These are phyloP conservation scores for Bipolaris cookei DNA, from an alignment of 2,329 filamentous ascomycete species.

Conservation along the genomic window DNA sequence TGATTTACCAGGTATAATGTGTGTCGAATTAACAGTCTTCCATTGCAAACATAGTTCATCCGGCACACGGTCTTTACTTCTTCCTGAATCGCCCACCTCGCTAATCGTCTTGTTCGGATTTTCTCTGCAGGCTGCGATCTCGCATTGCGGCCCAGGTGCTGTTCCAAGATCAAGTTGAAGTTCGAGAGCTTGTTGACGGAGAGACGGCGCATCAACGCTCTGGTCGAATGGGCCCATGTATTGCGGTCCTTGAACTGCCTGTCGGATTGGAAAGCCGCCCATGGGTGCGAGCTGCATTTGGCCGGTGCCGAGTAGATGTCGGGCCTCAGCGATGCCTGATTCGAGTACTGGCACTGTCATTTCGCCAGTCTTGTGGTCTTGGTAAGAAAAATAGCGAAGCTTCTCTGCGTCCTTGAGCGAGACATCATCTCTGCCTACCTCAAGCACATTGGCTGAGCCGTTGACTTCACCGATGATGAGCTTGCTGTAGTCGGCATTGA, in stretches of 20 bases:
- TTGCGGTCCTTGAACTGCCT: constrained; percentile 54
- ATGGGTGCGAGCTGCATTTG: constrained; percentile 48
- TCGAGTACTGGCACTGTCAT: constrained; percentile 16
- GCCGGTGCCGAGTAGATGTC: constrained; percentile 37
- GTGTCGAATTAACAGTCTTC: constrained; percentile 15
- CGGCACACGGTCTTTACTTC: constrained; percentile 52
- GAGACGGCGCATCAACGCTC: constrained; percentile 30
- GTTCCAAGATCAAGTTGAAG: constrained; percentile 43
- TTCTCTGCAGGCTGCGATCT: constrained; percentile 37
- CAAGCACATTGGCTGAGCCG: constrained; percentile 61
- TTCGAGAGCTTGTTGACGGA: constrained; percentile 36
- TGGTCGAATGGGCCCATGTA: constrained; percentile 51
- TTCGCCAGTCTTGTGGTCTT: not conserved
- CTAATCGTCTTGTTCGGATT: constrained; percentile 41
- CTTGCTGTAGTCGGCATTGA: constrained; percentile 62
- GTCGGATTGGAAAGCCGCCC: constrained; percentile 52
- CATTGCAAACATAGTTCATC: constrained; percentile 43
- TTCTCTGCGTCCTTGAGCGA: constrained; percentile 36
- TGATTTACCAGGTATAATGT: constrained; percentile 33
- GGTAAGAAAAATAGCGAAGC: constrained; percentile 39
- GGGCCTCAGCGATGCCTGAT: constrained; percentile 35
- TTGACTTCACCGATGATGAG: constrained; percentile 65
- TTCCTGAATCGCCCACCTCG: constrained; percentile 49
- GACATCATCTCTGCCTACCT: constrained; percentile 48
- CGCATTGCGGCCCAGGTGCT: constrained; percentile 28